Percentiles rank a stretch among this genome's conserved stretches.
These are phyloP conservation scores for Abrus precatorius DNA, from an alignment of 306 rosid genomes.

Conservation along the genomic window DNA sequence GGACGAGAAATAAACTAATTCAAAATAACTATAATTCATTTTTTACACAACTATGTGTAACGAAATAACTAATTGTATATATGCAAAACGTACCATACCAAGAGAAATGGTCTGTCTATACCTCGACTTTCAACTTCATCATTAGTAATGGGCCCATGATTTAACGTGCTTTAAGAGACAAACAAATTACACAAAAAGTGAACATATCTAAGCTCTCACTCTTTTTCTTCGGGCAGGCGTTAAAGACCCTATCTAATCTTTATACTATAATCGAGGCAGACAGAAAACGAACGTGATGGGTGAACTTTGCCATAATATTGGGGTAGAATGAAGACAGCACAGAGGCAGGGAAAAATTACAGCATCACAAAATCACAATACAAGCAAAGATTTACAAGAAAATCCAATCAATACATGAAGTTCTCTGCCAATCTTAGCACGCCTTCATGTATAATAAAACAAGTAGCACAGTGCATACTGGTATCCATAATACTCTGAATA, in stretches of 20 bases:
- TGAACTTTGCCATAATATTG: slow-evolving; percentile 6
- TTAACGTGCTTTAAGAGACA: slow-evolving; percentile 13
- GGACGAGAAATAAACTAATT: no score
- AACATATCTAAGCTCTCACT: neutral
- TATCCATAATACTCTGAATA: slow-evolving; percentile 48
- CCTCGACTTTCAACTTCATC: neutral
- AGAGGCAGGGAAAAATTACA: slow-evolving; percentile 8
- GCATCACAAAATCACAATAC: slow-evolving; percentile 29
- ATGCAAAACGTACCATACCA: neutral
- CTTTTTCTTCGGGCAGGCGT: neutral
- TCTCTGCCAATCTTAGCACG: slow-evolving; percentile 43
- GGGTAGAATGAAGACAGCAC: neutral
- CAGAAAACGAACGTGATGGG: neutral
- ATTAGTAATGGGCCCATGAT: slow-evolving; percentile 4
- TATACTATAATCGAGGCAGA: neutral
- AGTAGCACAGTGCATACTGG: slow-evolving; percentile 40
- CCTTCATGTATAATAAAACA: slow-evolving; percentile 40
- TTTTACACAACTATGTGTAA: no score
- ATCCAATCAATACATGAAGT: slow-evolving; percentile 46
- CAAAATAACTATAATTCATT: no score
- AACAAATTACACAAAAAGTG: neutral
- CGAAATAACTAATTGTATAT: neutral
- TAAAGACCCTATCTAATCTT: slow-evolving; percentile 11
- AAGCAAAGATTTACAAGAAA: slow-evolving; percentile 37
- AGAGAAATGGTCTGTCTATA: neutral